Evolutionary conservation across 805 yeast species (phyloP), one percentile per base, ranked within the genome.

Genomic region (Candida sakaeoensis): DNA sequence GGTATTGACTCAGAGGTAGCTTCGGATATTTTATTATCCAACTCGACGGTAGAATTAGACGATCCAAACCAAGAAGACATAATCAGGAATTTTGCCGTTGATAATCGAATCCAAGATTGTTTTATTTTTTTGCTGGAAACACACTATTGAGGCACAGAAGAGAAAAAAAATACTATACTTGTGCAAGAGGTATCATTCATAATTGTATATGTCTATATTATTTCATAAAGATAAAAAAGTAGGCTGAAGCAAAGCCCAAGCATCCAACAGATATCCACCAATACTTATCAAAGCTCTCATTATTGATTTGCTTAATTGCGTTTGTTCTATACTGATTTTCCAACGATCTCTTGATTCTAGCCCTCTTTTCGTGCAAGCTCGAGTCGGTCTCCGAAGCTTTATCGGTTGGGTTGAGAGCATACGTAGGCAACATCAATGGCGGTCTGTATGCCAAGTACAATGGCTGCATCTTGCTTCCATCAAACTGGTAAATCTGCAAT

Each of bases 401-500:
- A 32, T 69, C 68, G 2, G 95, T 85, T 16, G 99, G 99, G 61
- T 90, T 91, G 72, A 93, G 67, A 0, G 97, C 90, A 39, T 59
- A 64, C 1, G 98, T 93, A 16, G 99, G 99, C 44, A 93, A 77
- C 99, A 93, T 93, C 77, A 85, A 74, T 8, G 99, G 95, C 5
- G 99, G 99, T 52, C 77, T 76, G 68, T 90, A 93, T 2, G 95
- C 96, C 60, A 93, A 73, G 62, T 88, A 93, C 53, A 93, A 61
- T 0, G 99, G 98, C 49, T 88, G 91, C 70, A 84, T 63, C 33
- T 79, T 79, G 13, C 85, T 60, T 13, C 97, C 97, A 59, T 83
- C 88, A 51, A 75, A 82, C 65, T 82, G 80, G 63, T 75, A 82
- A 44, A 93, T 67, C 46, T 81, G 81, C 42, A 93, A 74, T 49